Conservation (phyloP, 495 filamentous ascomycete species). For the Penicillium canescens region DNA sequence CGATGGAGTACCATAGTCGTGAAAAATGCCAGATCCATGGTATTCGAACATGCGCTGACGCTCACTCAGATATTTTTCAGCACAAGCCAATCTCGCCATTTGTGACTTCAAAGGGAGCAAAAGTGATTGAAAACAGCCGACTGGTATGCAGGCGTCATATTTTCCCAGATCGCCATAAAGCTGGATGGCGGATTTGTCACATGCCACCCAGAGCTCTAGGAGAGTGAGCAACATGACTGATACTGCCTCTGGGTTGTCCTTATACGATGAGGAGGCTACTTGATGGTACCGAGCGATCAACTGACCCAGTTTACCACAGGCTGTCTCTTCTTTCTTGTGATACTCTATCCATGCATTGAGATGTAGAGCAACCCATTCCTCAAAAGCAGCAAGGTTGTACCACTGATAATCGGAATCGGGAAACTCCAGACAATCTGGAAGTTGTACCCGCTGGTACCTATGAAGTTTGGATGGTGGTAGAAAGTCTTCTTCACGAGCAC, state of each 20-base stretch:
- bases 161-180: conserved; percentile 43
- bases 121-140: conserved; percentile 43
- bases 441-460: too few species aligned
- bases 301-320: conserved; percentile 24
- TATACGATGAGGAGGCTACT: conserved; percentile 33
- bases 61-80: conserved; percentile 52
- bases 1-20: conserved; percentile 10
- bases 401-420: background rate
- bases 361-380: conserved; percentile 42
- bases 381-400: conserved; percentile 30
- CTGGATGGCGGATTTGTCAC: conserved; percentile 50
- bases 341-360: conserved; percentile 40
- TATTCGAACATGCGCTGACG: conserved; percentile 21
- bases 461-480: too few species aligned
- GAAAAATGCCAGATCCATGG: conserved; percentile 34
- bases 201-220: conserved; percentile 64
- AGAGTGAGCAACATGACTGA: conserved; percentile 62
- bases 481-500: too few species aligned
- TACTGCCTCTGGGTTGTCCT: conserved; percentile 45
- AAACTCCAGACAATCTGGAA: background rate
- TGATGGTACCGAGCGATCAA: conserved; percentile 35
- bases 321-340: too few species aligned
- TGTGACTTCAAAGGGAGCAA: conserved; percentile 49
- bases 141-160: conserved; percentile 52
- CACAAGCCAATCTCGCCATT: conserved; percentile 45